These are phyloP conservation scores for Liquidambar formosana DNA, from an alignment of 164 flowering plant genomes.

Conservation along the genomic window DNA sequence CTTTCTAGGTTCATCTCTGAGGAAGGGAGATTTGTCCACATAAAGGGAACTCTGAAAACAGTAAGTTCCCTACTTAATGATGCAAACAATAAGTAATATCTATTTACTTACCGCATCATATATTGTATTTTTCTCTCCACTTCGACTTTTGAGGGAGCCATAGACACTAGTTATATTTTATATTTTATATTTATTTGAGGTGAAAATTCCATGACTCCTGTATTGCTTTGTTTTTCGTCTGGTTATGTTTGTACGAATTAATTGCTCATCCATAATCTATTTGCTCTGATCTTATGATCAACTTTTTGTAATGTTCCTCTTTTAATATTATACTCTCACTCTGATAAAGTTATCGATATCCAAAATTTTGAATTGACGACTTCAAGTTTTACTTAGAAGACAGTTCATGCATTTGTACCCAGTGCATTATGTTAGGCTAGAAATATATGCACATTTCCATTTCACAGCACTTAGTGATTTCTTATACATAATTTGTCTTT, in stretches of 20 bases:
- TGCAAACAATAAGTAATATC: background rate
- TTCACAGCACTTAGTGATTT: background rate
- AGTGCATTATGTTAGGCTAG: background rate
- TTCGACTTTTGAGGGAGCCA: background rate
- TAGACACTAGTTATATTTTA: background rate
- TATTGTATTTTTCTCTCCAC: background rate
- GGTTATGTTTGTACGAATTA: background rate
- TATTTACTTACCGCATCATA: background rate
- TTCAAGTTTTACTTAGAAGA: background rate
- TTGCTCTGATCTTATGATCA: background rate
- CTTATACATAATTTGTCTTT: constrained; percentile 1
- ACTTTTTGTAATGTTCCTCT: background rate
- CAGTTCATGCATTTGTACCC: background rate
- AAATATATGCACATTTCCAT: constrained; percentile 2
- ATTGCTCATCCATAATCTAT: background rate
- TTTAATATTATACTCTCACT: background rate
- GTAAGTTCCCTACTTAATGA: constrained; percentile 39
- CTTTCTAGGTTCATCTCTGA: constrained; percentile 76
- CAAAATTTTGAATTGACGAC: background rate
- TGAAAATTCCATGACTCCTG: background rate
- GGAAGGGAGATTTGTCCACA: constrained; percentile 64
- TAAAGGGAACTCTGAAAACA: constrained; percentile 82
- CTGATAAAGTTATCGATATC: background rate
- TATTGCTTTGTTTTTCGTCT: background rate
- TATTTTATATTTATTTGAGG: background rate